Conservation (phyloP, 495 filamentous ascomycete genomes). For the Aspergillus olivimuriae region DNA sequence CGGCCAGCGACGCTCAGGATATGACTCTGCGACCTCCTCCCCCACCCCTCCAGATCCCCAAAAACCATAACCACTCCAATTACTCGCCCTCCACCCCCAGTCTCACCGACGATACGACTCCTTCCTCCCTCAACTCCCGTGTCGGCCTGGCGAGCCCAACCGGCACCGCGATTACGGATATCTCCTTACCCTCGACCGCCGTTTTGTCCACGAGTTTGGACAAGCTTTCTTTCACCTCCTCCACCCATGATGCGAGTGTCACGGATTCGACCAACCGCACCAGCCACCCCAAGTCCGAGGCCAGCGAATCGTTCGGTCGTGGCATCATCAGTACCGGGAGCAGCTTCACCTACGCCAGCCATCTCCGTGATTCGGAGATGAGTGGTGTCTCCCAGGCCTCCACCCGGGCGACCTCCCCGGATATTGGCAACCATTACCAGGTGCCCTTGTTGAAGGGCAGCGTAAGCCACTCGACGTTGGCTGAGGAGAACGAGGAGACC, state of each 20-base stretch:
- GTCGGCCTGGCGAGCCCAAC: conserved; percentile 12
- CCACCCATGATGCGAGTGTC: conserved; percentile 7
- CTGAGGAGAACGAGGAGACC: conserved; percentile 67
- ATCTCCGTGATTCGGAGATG: conserved; percentile 70
- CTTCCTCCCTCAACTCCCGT: conserved; percentile 36
- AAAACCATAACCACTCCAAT: conserved; percentile 20
- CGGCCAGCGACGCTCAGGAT: conserved; percentile 18
- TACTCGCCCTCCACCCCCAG: conserved; percentile 37
- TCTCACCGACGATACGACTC: conserved; percentile 37
- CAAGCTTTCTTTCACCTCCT: conserved; percentile 26
- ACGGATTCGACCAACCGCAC: conserved; percentile 17
- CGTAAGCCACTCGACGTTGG: conserved; percentile 53
- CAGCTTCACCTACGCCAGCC: conserved; percentile 69
- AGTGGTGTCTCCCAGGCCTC: conserved; percentile 77
- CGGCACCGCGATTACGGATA: conserved; percentile 8
- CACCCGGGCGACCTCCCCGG: conserved; percentile 86
- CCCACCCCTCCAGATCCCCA: conserved; percentile 37
- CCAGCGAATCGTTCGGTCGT: conserved; percentile 34
- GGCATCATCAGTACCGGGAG: conserved; percentile 50
- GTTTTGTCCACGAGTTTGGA: conserved; percentile 34
- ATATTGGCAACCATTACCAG: conserved; percentile 40
- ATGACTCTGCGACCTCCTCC: conserved; percentile 31
- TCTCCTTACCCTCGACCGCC: conserved; percentile 24
- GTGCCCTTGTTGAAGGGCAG: conserved; percentile 49
- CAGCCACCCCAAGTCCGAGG: conserved; percentile 31